phyloP scores from a whole-genome alignment of 2,329 filamentous ascomycete genomes.

The Gliomastix tumulicola region DNA sequence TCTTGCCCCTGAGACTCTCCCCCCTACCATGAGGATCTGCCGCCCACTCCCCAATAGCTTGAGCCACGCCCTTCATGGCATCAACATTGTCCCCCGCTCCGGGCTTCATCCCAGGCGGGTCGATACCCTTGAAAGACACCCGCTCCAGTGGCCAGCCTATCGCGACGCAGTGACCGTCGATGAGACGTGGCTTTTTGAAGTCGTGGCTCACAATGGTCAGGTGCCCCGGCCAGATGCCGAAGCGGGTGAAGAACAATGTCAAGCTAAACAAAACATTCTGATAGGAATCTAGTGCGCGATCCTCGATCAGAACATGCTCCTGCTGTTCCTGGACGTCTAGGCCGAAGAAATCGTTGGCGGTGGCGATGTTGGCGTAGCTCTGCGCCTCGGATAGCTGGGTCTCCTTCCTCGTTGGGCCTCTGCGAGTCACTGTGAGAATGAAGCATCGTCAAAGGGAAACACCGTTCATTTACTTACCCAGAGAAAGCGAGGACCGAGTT shows the following conservation, averaged over 20 bases:
- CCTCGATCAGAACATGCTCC: slow-evolving; percentile 58
- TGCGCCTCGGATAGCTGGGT: slow-evolving; percentile 52
- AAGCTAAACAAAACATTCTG: slow-evolving; percentile 78
- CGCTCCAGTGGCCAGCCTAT: slow-evolving; percentile 43
- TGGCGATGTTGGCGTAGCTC: slow-evolving; percentile 52
- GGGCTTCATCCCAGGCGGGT: slow-evolving; percentile 44
- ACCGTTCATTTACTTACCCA: no score
- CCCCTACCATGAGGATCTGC: slow-evolving; percentile 45
- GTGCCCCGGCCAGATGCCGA: slow-evolving; percentile 42
- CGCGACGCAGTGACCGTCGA: slow-evolving; percentile 57
- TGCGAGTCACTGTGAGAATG: slow-evolving; percentile 18
- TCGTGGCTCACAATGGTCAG: slow-evolving; percentile 62
- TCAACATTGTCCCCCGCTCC: slow-evolving; percentile 22
- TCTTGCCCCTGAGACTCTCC: slow-evolving; percentile 36
- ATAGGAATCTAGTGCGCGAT: slow-evolving; percentile 74
- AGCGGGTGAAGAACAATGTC: slow-evolving; percentile 32
- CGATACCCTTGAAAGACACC: slow-evolving; percentile 53
- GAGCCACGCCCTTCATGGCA: slow-evolving; percentile 31
- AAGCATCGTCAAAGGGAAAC: slow-evolving; percentile 4
- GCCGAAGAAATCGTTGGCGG: slow-evolving; percentile 37
- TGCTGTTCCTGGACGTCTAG: slow-evolving; percentile 11
- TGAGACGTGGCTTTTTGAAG: slow-evolving; percentile 59
- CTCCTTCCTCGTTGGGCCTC: slow-evolving; percentile 55
- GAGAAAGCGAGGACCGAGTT: slow-evolving; percentile 60
- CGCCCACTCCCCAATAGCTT: slow-evolving; percentile 40